Percentiles rank a stretch among this genome's conserved stretches.
Conservation (phyloP, 257 asterid species). For the Knoxia roxburghii region DNA sequence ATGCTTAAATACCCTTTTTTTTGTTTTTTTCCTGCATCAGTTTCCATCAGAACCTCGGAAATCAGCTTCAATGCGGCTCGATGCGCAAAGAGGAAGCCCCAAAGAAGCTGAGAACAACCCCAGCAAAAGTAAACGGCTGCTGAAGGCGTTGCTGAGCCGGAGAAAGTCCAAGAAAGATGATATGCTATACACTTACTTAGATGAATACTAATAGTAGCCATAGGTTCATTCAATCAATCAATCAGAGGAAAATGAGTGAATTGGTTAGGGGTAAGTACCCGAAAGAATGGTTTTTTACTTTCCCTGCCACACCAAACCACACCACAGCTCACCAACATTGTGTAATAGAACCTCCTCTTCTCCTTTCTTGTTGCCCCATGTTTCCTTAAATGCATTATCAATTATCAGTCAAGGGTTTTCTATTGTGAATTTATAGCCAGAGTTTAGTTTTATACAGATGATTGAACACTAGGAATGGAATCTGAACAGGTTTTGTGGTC, state of each 20-base stretch:
- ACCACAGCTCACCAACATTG: background rate
- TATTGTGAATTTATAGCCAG: background rate
- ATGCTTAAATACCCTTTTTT: background rate
- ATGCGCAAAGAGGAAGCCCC: slow-evolving; percentile 50
- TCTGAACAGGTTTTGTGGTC: too few species aligned
- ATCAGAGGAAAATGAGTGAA: background rate
- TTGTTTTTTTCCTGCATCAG: slow-evolving; percentile 31
- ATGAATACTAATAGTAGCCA: slow-evolving; percentile 56
- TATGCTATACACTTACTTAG: slow-evolving; percentile 67
- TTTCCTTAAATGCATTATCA: background rate
- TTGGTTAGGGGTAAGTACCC: background rate
- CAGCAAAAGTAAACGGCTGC: slow-evolving; percentile 86
- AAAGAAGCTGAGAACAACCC: slow-evolving; percentile 52
- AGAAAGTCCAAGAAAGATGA: slow-evolving; percentile 94
- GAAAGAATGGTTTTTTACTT: too few species aligned
- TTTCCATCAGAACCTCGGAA: slow-evolving; percentile 61
- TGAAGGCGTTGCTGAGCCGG: slow-evolving; percentile 78
- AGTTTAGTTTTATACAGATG: too few species aligned
- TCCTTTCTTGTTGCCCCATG: too few species aligned
- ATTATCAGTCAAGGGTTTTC: background rate
- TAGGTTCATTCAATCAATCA: too few species aligned
- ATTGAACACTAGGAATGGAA: too few species aligned
- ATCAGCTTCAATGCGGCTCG: slow-evolving; percentile 79
- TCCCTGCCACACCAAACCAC: too few species aligned
- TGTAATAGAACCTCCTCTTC: too few species aligned